Percentiles rank a stretch among this genome's conserved stretches.
phyloP scores from a whole-genome alignment of 2,329 filamentous ascomycete species.

The Colletotrichum musicola region DNA sequence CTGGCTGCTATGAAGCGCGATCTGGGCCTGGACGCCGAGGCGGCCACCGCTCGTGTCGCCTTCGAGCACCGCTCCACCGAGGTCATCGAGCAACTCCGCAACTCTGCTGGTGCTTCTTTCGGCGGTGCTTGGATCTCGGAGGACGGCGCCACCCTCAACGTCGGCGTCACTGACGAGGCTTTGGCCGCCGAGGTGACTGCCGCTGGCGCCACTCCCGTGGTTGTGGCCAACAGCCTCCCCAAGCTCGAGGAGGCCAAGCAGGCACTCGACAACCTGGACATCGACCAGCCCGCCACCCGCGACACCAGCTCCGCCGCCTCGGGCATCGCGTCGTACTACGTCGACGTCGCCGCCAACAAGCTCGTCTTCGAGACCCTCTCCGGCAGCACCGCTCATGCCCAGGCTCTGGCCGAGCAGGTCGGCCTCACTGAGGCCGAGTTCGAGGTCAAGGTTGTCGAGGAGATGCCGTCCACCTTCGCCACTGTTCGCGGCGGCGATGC shows the following conservation, averaged over 20 bases:
- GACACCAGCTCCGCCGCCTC: constrained; percentile 43
- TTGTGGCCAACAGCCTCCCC: constrained; percentile 51
- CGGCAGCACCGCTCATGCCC: constrained; percentile 50
- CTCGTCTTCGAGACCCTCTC: constrained; percentile 53
- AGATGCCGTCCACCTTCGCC: constrained; percentile 50
- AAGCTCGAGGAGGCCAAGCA: constrained; percentile 56
- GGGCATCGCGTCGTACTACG: constrained; percentile 54
- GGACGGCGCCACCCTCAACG: constrained; percentile 50
- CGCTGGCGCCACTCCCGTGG: constrained; percentile 50
- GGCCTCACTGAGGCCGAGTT: constrained; percentile 52
- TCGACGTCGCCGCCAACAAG: constrained; percentile 56
- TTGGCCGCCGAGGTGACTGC: constrained; percentile 50
- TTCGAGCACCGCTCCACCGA: constrained; percentile 51
- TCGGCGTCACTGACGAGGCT: constrained; percentile 53
- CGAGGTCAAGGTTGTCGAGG: constrained; percentile 50
- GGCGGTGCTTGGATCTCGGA: constrained; percentile 54
- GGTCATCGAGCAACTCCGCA: constrained; percentile 52
- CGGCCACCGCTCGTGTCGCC: constrained; percentile 53
- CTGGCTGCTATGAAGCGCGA: constrained; percentile 58
- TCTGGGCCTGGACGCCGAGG: constrained; percentile 53
- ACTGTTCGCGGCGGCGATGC: constrained; percentile 53
- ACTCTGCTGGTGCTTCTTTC: constrained; percentile 49
- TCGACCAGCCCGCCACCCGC: constrained; percentile 45
- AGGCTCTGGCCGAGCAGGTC: constrained; percentile 51
- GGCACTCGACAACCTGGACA: constrained; percentile 56